phyloP scores from a whole-genome alignment of 129 eudicot genomes.

The Centella asiatica region DNA sequence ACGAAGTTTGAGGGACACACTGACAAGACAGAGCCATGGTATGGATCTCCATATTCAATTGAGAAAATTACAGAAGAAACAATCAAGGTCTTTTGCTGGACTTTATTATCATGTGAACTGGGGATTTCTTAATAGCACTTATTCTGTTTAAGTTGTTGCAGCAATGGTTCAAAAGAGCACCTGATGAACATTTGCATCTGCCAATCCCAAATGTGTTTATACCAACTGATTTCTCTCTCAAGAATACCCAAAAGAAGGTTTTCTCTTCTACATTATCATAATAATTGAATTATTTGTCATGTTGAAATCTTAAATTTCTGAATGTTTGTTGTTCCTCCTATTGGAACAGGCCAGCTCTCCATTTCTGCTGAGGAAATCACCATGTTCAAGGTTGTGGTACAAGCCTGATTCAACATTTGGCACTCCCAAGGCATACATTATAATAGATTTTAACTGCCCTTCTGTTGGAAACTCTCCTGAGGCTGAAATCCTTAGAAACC shows the following conservation, averaged over 20 bases:
- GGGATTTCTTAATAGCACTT: neutral
- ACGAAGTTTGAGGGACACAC: conserved; percentile 79
- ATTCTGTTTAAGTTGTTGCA: conserved; percentile 29
- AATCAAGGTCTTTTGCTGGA: conserved; percentile 58
- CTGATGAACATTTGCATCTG: conserved; percentile 61
- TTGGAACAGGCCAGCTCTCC: conserved; percentile 51
- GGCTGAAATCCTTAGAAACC: conserved; percentile 65
- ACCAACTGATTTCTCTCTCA: conserved; percentile 82
- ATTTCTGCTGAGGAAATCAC: conserved; percentile 63
- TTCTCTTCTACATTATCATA: conserved; percentile 3
- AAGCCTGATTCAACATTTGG: conserved; percentile 74
- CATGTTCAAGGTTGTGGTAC: conserved; percentile 86
- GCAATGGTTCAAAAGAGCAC: conserved; percentile 84
- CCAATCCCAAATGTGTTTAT: conserved; percentile 79
- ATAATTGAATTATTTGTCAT: conserved; percentile 14
- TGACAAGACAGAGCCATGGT: conserved; percentile 79
- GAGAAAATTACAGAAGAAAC: conserved; percentile 47
- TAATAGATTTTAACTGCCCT: conserved; percentile 84
- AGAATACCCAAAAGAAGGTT: conserved; percentile 55
- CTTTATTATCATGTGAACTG: conserved; percentile 5
- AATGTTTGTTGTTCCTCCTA: conserved; percentile 4
- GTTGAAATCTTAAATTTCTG: conserved; percentile 3
- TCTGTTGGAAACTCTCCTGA: conserved; percentile 80
- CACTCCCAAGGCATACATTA: conserved; percentile 87
- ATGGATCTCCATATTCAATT: conserved; percentile 81